Evolutionary conservation across 345 rosid genomes (phyloP).

Genomic region (Erodium maritimum): DNA sequence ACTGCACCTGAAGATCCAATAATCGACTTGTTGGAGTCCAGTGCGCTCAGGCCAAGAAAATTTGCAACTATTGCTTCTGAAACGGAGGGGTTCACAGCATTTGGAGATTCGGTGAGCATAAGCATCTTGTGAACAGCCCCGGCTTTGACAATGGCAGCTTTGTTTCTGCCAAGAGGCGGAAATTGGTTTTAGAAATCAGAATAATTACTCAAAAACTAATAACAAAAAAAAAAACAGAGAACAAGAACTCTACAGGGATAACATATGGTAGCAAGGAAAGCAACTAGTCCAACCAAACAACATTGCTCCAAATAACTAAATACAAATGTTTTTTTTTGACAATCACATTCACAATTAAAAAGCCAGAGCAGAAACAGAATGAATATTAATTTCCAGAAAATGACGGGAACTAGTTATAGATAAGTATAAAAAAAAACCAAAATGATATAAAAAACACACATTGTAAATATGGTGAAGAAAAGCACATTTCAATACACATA

Average conservation of each 20-base stretch:
- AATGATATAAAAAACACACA: not conserved
- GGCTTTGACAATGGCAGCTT: conserved; percentile 96
- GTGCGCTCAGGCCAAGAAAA: conserved; percentile 82
- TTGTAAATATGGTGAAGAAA: not conserved
- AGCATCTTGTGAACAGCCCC: conserved; percentile 95
- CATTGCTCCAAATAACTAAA: not conserved
- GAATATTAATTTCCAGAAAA: not conserved
- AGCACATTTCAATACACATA: not conserved
- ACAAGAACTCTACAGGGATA: conserved; percentile 15
- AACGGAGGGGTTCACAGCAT: conserved; percentile 27
- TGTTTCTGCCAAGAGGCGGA: conserved; percentile 51
- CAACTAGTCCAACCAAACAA: conserved; percentile 21
- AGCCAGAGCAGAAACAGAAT: not conserved
- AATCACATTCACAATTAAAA: no score
- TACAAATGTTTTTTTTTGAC: no score
- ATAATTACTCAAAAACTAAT: not conserved
- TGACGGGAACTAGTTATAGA: not conserved
- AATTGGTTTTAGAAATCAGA: not conserved
- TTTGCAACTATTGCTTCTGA: conserved; percentile 87
- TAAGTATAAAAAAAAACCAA: no score
- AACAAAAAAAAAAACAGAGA: not conserved
- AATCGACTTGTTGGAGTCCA: conserved; percentile 78
- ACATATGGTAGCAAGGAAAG: conserved; percentile 21
- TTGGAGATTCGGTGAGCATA: conserved; percentile 58
- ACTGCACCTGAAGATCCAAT: conserved; percentile 90